These are phyloP conservation scores for Aureobasidium sp. DNA, from an alignment of 2,329 filamentous ascomycete genomes.

Conservation along the genomic window DNA sequence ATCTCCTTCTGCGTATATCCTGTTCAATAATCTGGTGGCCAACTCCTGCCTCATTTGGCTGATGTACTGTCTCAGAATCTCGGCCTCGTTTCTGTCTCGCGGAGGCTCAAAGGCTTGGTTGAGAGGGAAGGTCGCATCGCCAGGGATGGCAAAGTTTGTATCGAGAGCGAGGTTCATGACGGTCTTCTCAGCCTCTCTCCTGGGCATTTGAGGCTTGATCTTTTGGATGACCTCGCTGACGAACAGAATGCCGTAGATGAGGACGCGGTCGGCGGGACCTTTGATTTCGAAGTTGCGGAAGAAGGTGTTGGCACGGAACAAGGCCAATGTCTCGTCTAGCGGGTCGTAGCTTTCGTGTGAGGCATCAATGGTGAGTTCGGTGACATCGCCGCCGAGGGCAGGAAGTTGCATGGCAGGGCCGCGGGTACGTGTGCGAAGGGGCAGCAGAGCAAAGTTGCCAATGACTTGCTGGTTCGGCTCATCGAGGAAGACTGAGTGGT, in stretches of 20 bases:
- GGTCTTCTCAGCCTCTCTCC: constrained; percentile 64
- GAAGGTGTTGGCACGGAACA: constrained; percentile 97
- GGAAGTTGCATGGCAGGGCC: constrained; percentile 87
- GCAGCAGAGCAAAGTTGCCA: constrained; percentile 89
- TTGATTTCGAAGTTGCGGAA: constrained; percentile 99
- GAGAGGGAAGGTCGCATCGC: constrained; percentile 84
- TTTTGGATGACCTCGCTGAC: constrained; percentile 84
- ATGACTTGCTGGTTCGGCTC: constrained; percentile 63
- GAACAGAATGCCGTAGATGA: constrained; percentile 96
- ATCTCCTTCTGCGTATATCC: constrained; percentile 72
- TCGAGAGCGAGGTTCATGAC: constrained; percentile 88
- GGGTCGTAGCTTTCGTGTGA: constrained; percentile 93
- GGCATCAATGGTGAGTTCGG: constrained; percentile 60
- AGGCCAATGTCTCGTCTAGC: constrained; percentile 81
- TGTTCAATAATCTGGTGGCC: constrained; percentile 70
- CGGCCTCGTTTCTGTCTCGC: constrained; percentile 77
- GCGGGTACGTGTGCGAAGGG: constrained; percentile 87
- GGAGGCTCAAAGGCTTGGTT: constrained; percentile 97
- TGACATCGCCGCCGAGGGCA: constrained; percentile 45
- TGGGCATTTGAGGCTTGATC: constrained; percentile 67
- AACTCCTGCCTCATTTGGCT: constrained; percentile 91
- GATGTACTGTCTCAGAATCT: constrained; percentile 81
- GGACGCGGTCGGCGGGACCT: constrained; percentile 83
- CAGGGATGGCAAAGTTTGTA: constrained; percentile 86
- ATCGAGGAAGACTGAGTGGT: constrained; percentile 94